Evolutionary conservation across 2,329 filamentous ascomycete species (phyloP).

Genomic region (Phialophora tarda): DNA sequence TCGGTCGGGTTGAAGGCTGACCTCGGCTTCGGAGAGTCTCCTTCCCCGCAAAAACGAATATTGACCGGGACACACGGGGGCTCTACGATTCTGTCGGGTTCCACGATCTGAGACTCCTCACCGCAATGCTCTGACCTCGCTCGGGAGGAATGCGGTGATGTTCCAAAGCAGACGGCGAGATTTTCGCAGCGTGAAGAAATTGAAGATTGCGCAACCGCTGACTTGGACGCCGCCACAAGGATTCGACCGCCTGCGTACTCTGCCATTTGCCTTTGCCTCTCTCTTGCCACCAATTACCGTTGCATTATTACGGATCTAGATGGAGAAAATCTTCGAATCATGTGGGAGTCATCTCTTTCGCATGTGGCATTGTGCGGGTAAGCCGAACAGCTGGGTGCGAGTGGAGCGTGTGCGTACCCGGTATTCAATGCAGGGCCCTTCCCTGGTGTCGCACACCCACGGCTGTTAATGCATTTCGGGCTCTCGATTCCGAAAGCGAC

Average conservation of each 20-base stretch:
- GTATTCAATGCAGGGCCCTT: not conserved
- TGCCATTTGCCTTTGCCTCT: not conserved
- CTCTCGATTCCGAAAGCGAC: not conserved
- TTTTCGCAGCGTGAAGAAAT: not conserved
- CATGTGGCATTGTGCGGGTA: not conserved
- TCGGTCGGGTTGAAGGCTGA: not conserved
- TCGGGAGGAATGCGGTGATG: not conserved
- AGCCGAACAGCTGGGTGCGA: not conserved
- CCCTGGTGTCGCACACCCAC: not conserved
- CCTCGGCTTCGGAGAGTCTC: not conserved
- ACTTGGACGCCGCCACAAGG: not conserved
- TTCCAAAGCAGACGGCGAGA: not conserved
- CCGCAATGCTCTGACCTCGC: not conserved
- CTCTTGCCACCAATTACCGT: not conserved
- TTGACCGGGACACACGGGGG: not conserved
- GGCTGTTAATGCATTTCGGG: not conserved
- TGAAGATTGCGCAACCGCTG: not conserved
- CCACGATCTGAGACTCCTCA: not conserved
- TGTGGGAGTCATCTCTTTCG: not conserved
- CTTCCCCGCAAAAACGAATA: conserved; percentile 3
- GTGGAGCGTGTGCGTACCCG: not conserved
- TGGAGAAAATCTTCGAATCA: conserved; percentile 1
- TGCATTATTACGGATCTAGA: not conserved
- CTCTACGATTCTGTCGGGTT: not conserved
- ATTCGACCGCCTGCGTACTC: not conserved